phyloP scores from a whole-genome alignment of 2,329 filamentous ascomycete species.

The Raffaelea albimanens region DNA sequence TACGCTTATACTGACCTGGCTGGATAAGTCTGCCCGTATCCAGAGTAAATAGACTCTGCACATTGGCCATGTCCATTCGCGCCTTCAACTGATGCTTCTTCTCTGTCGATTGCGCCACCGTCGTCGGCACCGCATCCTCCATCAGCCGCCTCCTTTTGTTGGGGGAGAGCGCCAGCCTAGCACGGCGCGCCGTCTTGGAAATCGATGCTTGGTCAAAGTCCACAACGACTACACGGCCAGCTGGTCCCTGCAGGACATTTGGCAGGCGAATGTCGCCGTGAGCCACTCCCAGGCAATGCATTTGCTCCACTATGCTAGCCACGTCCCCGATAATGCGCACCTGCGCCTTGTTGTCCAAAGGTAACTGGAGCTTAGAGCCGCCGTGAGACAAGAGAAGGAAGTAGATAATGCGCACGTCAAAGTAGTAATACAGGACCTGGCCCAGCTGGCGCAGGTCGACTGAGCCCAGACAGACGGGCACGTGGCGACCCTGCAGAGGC shows the following conservation, averaged over 20 bases:
- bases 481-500: slow-evolving; percentile 6
- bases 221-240: not conserved
- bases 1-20: not conserved
- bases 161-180: not conserved
- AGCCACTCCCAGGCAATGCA: slow-evolving; percentile 7
- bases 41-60: slow-evolving; percentile 1
- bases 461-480: slow-evolving; percentile 9
- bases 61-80: not conserved
- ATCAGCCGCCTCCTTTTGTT: slow-evolving; percentile 1
- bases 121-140: not conserved
- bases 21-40: not conserved
- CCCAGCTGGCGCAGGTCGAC: slow-evolving; percentile 5
- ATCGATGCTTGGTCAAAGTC: slow-evolving; percentile 6
- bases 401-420: slow-evolving; percentile 8
- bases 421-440: slow-evolving; percentile 7
- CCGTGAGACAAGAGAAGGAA: slow-evolving; percentile 9
- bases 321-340: not conserved
- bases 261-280: slow-evolving; percentile 8
- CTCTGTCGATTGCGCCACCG: not conserved
- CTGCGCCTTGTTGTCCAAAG: not conserved
- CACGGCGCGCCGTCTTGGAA: not conserved
- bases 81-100: not conserved
- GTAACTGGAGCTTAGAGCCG: not conserved
- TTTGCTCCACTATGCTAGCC: not conserved
- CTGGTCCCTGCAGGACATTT: slow-evolving; percentile 4